These are phyloP conservation scores for Domatiomyces catenatus DNA, from an alignment of 2,329 filamentous ascomycete species.

Conservation along the genomic window DNA sequence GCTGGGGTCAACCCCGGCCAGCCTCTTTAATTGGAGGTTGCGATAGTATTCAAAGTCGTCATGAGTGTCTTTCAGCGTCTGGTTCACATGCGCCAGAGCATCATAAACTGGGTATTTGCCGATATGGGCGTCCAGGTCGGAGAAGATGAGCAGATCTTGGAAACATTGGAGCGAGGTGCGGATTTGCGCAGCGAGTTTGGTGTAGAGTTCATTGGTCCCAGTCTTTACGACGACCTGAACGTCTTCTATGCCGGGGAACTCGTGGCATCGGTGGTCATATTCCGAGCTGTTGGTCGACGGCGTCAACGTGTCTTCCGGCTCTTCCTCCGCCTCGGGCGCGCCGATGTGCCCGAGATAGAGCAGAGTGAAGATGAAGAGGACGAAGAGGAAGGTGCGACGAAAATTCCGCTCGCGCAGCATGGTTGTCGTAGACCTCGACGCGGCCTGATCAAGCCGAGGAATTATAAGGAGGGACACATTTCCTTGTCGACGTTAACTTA, in stretches of 20 bases:
- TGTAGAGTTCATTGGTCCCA: constrained; percentile 39
- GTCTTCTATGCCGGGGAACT: neutral
- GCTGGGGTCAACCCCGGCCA: constrained; percentile 33
- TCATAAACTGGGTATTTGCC: constrained; percentile 22
- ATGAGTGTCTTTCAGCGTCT: constrained; percentile 29
- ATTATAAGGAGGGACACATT: neutral
- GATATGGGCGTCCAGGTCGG: constrained; percentile 21
- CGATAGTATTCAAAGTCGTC: constrained; percentile 36
- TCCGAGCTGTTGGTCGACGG: neutral
- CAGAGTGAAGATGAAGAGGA: neutral
- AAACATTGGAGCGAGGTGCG: constrained; percentile 38
- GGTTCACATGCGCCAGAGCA: constrained; percentile 22
- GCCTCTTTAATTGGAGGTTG: constrained; percentile 29
- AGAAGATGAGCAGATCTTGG: constrained; percentile 35
- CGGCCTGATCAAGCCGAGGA: neutral
- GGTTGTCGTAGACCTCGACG: neutral
- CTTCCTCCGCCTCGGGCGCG: neutral
- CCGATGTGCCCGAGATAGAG: neutral
- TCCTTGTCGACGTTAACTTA: neutral
- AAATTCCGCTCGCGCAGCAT: neutral
- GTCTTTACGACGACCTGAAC: constrained; percentile 39
- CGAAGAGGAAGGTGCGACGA: neutral
- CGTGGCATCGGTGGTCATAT: neutral
- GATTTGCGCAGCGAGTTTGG: constrained; percentile 39
- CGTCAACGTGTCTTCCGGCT: neutral